phyloP scores from a whole-genome alignment of 805 yeast genomes.

The Grigorovia yakushimaensis region DNA sequence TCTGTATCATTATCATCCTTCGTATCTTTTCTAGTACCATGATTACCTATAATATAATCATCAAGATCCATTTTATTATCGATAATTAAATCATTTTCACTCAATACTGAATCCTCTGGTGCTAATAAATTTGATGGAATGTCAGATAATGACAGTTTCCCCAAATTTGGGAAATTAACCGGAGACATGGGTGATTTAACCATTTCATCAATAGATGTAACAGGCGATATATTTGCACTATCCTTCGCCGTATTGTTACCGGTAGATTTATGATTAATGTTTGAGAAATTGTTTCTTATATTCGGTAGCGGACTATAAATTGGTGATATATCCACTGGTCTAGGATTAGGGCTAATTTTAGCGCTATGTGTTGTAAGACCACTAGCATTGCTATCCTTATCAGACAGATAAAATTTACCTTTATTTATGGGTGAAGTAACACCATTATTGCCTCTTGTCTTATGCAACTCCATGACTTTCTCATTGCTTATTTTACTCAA shows the following conservation, averaged over 20 bases:
- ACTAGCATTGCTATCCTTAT: background rate
- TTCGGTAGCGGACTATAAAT: constrained; percentile 11
- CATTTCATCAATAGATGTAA: background rate
- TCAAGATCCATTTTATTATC: constrained; percentile 1
- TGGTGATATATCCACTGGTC: constrained; percentile 4
- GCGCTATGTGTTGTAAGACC: background rate
- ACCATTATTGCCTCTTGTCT: constrained; percentile 8
- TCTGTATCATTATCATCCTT: background rate
- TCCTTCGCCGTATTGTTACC: background rate
- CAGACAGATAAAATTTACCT: background rate
- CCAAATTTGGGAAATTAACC: constrained; percentile 9
- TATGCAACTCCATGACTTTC: constrained; percentile 18
- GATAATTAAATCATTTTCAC: constrained; percentile 16
- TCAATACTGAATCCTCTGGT: constrained; percentile 15
- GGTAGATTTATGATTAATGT: constrained; percentile 5
- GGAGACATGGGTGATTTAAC: constrained; percentile 1
- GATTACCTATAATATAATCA: background rate
- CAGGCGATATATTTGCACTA: background rate
- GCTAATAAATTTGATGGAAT: constrained; percentile 8
- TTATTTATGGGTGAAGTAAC: background rate
- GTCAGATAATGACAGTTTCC: constrained; percentile 13
- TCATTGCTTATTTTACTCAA: constrained; percentile 7
- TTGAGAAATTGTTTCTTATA: background rate
- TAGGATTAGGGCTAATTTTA: background rate
- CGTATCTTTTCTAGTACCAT: background rate